A percentile compares a stretch with the other conserved stretches of the same genome.
Conservation (phyloP, 768 basidiomycete species). For the Suillus subaureus region DNA sequence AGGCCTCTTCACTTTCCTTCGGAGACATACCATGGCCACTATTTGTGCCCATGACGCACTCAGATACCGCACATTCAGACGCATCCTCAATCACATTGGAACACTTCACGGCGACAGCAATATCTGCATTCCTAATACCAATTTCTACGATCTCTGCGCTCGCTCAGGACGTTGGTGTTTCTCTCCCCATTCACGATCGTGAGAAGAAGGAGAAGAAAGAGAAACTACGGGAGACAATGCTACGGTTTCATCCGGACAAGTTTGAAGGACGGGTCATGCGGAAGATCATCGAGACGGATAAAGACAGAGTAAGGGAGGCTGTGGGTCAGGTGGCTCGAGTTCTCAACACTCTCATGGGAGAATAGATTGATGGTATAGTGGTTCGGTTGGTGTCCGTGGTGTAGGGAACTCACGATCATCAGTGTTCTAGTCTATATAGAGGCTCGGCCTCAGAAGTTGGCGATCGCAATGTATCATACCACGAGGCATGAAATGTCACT, state of each 20-base stretch:
- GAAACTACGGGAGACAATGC: constrained; percentile 63
- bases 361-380: constrained; percentile 1
- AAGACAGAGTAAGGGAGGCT: constrained; percentile 54
- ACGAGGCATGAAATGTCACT: not conserved
- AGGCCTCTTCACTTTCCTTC: constrained; percentile 43
- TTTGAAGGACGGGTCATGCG: constrained; percentile 74
- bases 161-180: not conserved
- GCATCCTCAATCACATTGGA: constrained; percentile 33
- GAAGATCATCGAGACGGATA: constrained; percentile 48
- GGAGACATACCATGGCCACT: constrained; percentile 78
- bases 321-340: constrained; percentile 65
- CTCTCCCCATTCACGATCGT: constrained; percentile 23
- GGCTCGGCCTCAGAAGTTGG: not conserved
- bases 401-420: not conserved
- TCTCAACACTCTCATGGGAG: constrained; percentile 56
- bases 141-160: constrained; percentile 6
- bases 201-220: constrained; percentile 57
- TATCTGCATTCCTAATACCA: constrained; percentile 60
- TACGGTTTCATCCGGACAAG: constrained; percentile 83
- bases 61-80: constrained; percentile 22
- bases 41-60: constrained; percentile 30
- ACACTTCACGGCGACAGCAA: constrained; percentile 55
- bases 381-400: not conserved
- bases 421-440: not conserved
- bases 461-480: not conserved